phyloP scores from a whole-genome alignment of 192 early-diverging fungal genomes.

The Entrophospora sp. region DNA sequence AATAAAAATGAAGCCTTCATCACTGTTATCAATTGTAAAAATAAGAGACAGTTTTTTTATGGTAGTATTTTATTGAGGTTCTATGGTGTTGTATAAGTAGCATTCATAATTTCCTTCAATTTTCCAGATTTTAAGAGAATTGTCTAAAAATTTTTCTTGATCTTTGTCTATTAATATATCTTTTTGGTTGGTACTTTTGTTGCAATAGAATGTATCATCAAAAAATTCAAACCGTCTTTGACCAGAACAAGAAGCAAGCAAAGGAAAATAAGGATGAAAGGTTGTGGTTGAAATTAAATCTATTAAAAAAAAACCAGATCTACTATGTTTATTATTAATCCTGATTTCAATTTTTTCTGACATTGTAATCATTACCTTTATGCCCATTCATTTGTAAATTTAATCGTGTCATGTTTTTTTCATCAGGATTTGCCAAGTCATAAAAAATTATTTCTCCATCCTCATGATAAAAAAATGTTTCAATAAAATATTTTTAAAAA shows the following conservation, averaged over 20 bases:
- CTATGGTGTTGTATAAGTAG: no score
- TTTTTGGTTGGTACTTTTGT: background rate
- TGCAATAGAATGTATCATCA: conserved; percentile 1
- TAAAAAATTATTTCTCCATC: conserved; percentile 36
- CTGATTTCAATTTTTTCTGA: no score
- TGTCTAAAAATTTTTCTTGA: conserved; percentile 19
- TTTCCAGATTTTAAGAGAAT: conserved; percentile 31
- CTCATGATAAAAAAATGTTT: conserved; percentile 5
- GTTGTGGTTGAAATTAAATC: conserved; percentile 50
- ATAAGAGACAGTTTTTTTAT: no score
- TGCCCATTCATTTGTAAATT: conserved; percentile 17
- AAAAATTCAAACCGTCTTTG: conserved; percentile 46
- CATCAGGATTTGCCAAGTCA: conserved; percentile 23
- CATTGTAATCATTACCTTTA: conserved; percentile 14
- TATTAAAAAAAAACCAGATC: conserved; percentile 1
- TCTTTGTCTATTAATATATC: background rate
- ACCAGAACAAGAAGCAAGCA: conserved; percentile 65
- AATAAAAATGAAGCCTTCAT: no score
- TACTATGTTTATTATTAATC: no score
- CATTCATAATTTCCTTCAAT: conserved; percentile 13
- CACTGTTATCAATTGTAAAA: no score
- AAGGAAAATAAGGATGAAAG: conserved; percentile 57
- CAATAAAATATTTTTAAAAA: background rate
- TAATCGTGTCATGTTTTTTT: conserved; percentile 15
- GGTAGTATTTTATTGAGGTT: no score